Evolutionary conservation across 202 grass and related monocot species (phyloP).

Genomic region (Zoysia matrella): DNA sequence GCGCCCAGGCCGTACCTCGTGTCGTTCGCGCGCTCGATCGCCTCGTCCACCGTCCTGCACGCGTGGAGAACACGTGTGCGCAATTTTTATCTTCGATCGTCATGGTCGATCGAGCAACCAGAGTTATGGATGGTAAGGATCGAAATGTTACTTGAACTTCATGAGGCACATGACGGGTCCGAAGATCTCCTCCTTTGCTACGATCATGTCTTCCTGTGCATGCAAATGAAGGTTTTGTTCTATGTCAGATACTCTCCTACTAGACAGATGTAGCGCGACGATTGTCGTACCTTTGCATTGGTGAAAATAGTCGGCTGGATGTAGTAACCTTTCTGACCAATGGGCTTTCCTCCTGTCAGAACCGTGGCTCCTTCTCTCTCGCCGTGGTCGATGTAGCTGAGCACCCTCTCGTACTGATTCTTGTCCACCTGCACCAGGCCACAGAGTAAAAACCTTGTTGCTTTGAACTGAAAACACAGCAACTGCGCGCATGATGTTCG

Average conservation of each 20-base stretch:
- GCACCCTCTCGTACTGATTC: constrained; percentile 64
- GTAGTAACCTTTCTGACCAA: constrained; percentile 60
- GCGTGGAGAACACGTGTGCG: not conserved
- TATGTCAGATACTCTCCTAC: not conserved
- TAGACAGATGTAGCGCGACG: not conserved
- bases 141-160: constrained; percentile 68
- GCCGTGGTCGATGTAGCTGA: constrained; percentile 65
- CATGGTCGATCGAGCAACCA: not conserved
- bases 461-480: not conserved
- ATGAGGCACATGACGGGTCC: constrained; percentile 78
- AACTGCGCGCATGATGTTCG: not conserved
- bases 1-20: constrained; percentile 61
- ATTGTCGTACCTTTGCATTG: constrained; percentile 39
- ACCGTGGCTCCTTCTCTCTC: constrained; percentile 66
- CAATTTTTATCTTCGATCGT: not conserved
- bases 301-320: constrained; percentile 66
- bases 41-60: constrained; percentile 72
- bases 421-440: constrained; percentile 58
- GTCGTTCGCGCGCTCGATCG: constrained; percentile 59
- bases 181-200: constrained; percentile 83
- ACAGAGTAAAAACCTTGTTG: not conserved
- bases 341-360: constrained; percentile 61
- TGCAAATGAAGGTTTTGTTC: not conserved
- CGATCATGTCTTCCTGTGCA: constrained; percentile 63
- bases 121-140: not conserved